These are phyloP conservation scores for Herpetomonas muscarum DNA, from an alignment of 208 protist species.

Conservation along the genomic window DNA sequence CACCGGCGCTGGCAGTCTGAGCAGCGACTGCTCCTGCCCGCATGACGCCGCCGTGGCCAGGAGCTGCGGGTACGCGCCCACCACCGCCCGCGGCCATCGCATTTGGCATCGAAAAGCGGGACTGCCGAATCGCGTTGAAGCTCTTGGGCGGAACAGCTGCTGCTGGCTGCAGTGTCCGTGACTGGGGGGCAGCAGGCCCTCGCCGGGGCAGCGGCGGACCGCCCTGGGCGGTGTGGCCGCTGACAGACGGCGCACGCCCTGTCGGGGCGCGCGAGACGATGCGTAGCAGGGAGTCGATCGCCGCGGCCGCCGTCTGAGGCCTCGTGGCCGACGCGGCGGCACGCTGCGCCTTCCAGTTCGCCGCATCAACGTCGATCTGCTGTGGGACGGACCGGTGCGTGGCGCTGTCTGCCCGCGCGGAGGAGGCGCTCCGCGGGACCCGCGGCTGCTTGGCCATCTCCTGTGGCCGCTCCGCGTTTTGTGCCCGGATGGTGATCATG, in stretches of 20 bases:
- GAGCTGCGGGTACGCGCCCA: neutral
- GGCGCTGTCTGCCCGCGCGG: slow-evolving; percentile 12
- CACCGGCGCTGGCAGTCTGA: slow-evolving; percentile 12
- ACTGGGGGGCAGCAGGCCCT: slow-evolving; percentile 40
- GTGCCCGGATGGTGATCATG: slow-evolving; percentile 64
- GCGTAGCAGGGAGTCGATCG: neutral
- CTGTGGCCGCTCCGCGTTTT: slow-evolving; percentile 52
- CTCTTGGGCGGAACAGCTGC: slow-evolving; percentile 36
- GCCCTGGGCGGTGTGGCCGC: slow-evolving; percentile 43
- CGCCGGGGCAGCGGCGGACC: slow-evolving; percentile 64
- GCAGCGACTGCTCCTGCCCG: neutral
- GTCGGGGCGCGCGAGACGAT: neutral
- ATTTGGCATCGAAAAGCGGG: slow-evolving; percentile 43
- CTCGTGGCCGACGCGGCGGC: slow-evolving; percentile 13
- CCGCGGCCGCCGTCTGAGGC: slow-evolving; percentile 5
- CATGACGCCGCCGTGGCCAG: neutral
- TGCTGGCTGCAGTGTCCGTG: slow-evolving; percentile 17
- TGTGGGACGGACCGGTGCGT: neutral
- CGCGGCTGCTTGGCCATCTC: slow-evolving; percentile 49
- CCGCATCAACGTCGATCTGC: neutral
- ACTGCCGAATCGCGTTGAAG: slow-evolving; percentile 33
- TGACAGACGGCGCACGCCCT: slow-evolving; percentile 39
- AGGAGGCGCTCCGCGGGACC: slow-evolving; percentile 49
- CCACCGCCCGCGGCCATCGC: slow-evolving; percentile 18
- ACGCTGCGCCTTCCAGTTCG: neutral